Evolutionary conservation across 768 basidiomycete species (phyloP).

Genomic region (Mycena indigotica): DNA sequence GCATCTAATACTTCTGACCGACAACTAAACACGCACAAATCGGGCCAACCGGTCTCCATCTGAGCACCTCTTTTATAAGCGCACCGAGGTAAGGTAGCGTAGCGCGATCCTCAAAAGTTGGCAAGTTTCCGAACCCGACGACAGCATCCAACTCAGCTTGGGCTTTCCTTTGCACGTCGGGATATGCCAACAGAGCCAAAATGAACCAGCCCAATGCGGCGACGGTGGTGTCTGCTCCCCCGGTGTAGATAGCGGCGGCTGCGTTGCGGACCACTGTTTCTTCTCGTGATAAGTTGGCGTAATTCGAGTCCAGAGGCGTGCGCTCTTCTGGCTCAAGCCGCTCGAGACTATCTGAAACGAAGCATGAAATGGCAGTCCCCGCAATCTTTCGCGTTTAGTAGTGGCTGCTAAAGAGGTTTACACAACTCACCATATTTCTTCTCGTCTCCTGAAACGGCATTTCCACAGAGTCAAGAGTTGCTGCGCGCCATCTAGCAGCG

Average conservation of each 20-base stretch:
- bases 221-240: constrained; percentile 39
- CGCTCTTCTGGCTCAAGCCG: background rate
- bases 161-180: constrained; percentile 35
- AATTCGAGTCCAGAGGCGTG: constrained; percentile 18
- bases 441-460: constrained; percentile 41
- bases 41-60: constrained; percentile 37
- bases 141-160: constrained; percentile 42
- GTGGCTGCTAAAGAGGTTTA: constrained; percentile 12
- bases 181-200: constrained; percentile 38
- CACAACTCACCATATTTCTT: constrained; percentile 33
- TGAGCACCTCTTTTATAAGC: constrained; percentile 37
- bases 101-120: constrained; percentile 33
- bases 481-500: constrained; percentile 35
- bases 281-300: background rate
- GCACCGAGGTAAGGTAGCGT: constrained; percentile 38
- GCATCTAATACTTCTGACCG: background rate
- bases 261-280: background rate
- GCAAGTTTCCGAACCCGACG: constrained; percentile 35
- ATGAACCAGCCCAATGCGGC: constrained; percentile 36
- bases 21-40: constrained; percentile 30
- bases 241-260: constrained; percentile 12
- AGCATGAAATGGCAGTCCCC: constrained; percentile 2
- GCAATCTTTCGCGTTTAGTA: constrained; percentile 4
- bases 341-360: constrained; percentile 2
- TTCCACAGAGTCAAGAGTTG: constrained; percentile 37